Conservation (phyloP, 768 basidiomycete species). For the Vishniacozyma victoriae region DNA sequence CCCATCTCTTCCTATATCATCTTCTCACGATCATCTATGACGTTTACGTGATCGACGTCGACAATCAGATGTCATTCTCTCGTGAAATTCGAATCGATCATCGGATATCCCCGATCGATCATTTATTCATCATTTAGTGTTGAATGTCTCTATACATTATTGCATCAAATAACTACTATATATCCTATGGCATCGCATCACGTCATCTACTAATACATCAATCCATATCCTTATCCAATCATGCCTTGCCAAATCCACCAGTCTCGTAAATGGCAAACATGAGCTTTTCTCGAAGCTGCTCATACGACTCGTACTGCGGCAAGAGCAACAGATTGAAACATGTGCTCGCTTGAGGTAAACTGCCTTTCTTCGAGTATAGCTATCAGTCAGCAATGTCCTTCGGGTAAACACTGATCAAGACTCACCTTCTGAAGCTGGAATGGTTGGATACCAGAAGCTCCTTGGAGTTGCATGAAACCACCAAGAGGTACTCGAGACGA, state of each 20-base stretch:
- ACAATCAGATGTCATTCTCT: no score
- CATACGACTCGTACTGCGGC: conserved; percentile 90
- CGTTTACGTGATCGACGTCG: no score
- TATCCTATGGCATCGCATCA: no score
- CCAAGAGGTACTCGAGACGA: conserved; percentile 88
- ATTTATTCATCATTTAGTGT: no score
- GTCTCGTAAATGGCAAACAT: conserved; percentile 91
- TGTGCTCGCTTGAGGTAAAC: conserved; percentile 39
- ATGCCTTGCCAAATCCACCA: conserved; percentile 86
- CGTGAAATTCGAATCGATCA: no score
- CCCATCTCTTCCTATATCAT: no score
- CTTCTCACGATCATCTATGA: no score
- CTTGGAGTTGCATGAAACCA: conserved; percentile 86
- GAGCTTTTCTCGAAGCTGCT: conserved; percentile 86
- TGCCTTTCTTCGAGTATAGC: conserved; percentile 16
- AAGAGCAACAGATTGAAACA: conserved; percentile 51
- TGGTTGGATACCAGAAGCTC: conserved; percentile 68
- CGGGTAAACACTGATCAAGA: conserved; percentile 33
- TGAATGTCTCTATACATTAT: no score
- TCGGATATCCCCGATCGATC: no score
- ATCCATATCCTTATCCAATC: no score
- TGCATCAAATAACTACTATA: no score
- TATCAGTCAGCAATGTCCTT: conserved; percentile 14
- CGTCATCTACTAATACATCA: no score
- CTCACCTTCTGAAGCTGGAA: conserved; percentile 96